phyloP scores from a whole-genome alignment of 169 alveolate species.

The Sarcocystis neurona region DNA sequence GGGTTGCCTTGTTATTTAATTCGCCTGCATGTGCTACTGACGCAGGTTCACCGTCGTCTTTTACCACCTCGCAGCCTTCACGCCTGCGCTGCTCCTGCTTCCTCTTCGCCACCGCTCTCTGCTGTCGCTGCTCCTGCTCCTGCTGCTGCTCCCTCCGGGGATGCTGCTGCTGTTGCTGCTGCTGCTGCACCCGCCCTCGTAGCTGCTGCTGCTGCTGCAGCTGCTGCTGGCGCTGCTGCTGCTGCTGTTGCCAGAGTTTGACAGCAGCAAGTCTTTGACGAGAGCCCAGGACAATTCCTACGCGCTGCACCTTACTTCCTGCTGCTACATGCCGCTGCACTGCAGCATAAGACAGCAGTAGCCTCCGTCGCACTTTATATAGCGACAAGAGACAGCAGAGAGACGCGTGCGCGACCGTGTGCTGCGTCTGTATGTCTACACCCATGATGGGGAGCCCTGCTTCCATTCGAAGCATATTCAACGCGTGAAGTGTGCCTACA shows the following conservation, averaged over 20 bases:
- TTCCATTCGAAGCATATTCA: conserved; percentile 65
- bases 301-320: not conserved
- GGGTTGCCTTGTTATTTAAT: too few species aligned
- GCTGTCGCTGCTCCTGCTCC: too few species aligned
- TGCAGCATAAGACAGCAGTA: conserved; percentile 41
- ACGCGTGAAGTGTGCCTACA: not conserved
- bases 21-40: too few species aligned
- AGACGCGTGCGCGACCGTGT: conserved; percentile 47
- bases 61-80: not conserved
- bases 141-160: not conserved
- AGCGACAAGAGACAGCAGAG: conserved; percentile 39
- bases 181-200: not conserved
- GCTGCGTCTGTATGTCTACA: conserved; percentile 39
- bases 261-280: not conserved
- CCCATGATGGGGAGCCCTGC: conserved; percentile 64
- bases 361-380: conserved; percentile 46
- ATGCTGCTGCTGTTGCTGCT: not conserved
- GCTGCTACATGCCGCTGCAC: conserved; percentile 29
- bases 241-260: not conserved
- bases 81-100: not conserved
- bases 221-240: not conserved
- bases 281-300: conserved; percentile 18
- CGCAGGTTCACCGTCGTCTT: not conserved
- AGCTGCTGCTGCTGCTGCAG: not conserved
- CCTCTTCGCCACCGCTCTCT: not conserved